A percentile compares a stretch with the other conserved stretches of the same genome.
Evolutionary conservation across 352 stramenopile species (phyloP).

Genomic region (Phytophthora pseudosyringae): DNA sequence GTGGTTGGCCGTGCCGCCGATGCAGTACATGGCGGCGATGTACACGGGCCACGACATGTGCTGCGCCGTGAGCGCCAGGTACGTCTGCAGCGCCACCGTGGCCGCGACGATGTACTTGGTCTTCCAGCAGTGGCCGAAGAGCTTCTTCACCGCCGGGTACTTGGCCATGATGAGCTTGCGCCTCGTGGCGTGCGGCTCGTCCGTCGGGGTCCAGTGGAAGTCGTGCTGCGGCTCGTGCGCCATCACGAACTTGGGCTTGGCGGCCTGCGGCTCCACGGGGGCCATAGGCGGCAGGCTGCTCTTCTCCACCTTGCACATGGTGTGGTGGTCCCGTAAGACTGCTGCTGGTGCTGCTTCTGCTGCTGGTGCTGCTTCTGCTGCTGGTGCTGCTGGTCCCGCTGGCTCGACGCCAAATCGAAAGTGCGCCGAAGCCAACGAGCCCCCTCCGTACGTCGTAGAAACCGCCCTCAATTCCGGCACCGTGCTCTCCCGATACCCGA

Average conservation of each 20-base stretch:
- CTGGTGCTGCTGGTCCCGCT: slow-evolving; percentile 18
- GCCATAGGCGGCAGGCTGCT: slow-evolving; percentile 42
- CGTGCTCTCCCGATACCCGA: no score
- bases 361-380: background rate
- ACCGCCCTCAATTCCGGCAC: no score
- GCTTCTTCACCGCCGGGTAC: slow-evolving; percentile 91
- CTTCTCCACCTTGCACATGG: slow-evolving; percentile 61
- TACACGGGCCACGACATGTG: slow-evolving; percentile 70
- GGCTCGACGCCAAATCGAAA: slow-evolving; percentile 40
- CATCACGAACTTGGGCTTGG: slow-evolving; percentile 55
- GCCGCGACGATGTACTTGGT: slow-evolving; percentile 89
- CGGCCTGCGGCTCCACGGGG: slow-evolving; percentile 42
- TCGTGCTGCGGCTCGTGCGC: slow-evolving; percentile 57
- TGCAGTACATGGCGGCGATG: slow-evolving; percentile 77
- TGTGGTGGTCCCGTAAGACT: background rate
- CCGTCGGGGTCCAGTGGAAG: slow-evolving; percentile 86
- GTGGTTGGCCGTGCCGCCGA: slow-evolving; percentile 95
- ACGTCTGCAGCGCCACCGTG: slow-evolving; percentile 85
- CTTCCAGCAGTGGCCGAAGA: slow-evolving; percentile 85
- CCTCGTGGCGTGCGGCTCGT: slow-evolving; percentile 89
- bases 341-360: background rate
- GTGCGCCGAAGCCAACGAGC: no score
- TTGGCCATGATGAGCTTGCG: slow-evolving; percentile 87
- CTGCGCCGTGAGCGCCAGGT: slow-evolving; percentile 72
- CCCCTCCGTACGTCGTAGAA: no score